Evolutionary conservation across 2,329 filamentous ascomycete species (phyloP).

Genomic region (Apiospora kogelbergensis): DNA sequence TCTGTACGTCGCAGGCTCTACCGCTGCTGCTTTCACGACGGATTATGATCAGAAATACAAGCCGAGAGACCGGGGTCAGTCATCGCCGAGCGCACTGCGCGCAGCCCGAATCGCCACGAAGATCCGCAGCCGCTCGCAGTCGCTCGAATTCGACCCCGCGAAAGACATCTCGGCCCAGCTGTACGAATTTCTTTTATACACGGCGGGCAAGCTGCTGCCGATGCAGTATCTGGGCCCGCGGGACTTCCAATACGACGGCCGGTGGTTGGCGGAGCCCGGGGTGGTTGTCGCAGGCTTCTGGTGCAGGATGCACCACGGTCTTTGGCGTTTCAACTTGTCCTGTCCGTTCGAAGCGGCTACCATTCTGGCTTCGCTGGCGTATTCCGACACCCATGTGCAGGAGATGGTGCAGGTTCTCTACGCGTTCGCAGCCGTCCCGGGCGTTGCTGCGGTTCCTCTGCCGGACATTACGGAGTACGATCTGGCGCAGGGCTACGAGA

Average conservation of each 20-base stretch:
- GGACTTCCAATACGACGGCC: neutral
- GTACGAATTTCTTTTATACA: neutral
- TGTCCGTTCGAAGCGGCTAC: constrained; percentile 29
- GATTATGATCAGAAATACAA: constrained; percentile 31
- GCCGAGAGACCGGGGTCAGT: constrained; percentile 25
- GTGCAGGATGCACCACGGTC: constrained; percentile 21
- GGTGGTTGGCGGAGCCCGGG: constrained; percentile 4
- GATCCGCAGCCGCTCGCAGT: neutral
- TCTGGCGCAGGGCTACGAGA: constrained; percentile 12
- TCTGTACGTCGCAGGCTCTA: constrained; percentile 30
- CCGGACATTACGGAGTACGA: constrained; percentile 14
- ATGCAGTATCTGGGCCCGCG: neutral
- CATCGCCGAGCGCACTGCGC: neutral
- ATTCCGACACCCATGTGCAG: constrained; percentile 19
- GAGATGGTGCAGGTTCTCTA: constrained; percentile 29
- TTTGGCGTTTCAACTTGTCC: neutral
- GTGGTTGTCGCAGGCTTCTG: constrained; percentile 24
- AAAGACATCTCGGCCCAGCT: neutral
- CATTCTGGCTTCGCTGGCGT: constrained; percentile 26
- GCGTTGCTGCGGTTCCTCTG: constrained; percentile 13
- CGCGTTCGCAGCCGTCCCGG: constrained; percentile 27
- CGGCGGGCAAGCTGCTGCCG: neutral
- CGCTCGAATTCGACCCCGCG: neutral
- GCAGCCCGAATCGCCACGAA: neutral
- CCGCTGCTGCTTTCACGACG: constrained; percentile 34